Evolutionary conservation across 2,329 filamentous ascomycete genomes (phyloP).

Genomic region (Fusarium begoniae): DNA sequence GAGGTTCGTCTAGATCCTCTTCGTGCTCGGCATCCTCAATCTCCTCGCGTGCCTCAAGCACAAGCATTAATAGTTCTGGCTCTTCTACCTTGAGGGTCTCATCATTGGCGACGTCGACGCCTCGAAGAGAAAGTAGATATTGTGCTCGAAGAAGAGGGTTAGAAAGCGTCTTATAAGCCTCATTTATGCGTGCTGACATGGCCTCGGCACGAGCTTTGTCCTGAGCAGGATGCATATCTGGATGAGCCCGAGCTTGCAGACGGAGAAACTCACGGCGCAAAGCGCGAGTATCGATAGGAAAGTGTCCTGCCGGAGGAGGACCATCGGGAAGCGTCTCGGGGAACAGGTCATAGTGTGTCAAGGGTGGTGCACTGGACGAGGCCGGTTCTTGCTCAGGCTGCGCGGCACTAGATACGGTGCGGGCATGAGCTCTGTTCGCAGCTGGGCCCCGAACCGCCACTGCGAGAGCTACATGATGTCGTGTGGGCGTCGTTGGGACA

Average conservation of each 20-base stretch:
- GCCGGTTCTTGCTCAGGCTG: constrained; percentile 6
- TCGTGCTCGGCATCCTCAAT: constrained; percentile 78
- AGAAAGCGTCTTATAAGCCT: constrained; percentile 86
- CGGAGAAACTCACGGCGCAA: constrained; percentile 87
- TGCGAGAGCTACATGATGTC: constrained; percentile 4
- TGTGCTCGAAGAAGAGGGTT: constrained; percentile 86
- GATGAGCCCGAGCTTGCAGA: constrained; percentile 81
- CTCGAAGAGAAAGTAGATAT: constrained; percentile 80
- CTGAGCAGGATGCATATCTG: constrained; percentile 69
- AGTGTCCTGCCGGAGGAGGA: constrained; percentile 80
- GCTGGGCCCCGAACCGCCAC: neutral
- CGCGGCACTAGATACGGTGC: constrained; percentile 24
- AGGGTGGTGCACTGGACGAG: constrained; percentile 28
- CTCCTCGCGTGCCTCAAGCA: constrained; percentile 80
- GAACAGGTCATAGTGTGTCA: constrained; percentile 88
- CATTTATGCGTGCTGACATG: constrained; percentile 85
- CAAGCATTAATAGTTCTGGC: constrained; percentile 76
- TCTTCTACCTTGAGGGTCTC: constrained; percentile 76
- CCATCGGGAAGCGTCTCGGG: constrained; percentile 79
- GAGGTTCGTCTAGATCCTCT: constrained; percentile 68
- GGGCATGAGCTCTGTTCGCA: constrained; percentile 5
- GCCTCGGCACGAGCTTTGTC: constrained; percentile 74
- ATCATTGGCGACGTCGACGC: constrained; percentile 81
- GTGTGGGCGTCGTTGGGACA: constrained; percentile 1
- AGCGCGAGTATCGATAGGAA: constrained; percentile 74